Evolutionary conservation across 352 stramenopile species (phyloP), one percentile per base, ranked within the genome.

Genomic region (Globisporangium nodosum): DNA sequence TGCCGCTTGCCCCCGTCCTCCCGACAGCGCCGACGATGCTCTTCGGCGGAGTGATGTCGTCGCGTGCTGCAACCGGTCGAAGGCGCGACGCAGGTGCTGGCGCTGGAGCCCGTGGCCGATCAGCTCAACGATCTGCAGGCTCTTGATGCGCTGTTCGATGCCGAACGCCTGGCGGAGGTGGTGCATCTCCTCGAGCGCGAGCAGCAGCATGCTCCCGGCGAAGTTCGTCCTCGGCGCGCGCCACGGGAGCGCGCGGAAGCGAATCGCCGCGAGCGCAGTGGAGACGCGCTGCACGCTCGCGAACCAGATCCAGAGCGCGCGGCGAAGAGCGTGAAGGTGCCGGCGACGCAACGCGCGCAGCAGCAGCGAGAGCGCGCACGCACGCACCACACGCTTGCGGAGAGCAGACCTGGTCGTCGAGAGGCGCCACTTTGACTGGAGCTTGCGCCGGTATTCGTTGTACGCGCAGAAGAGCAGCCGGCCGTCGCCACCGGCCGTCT

Each of bases 281-380:
- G 71, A 76, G 21, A 63, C 61, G 40, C 37, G 18, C 30, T 81
- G 74, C 3, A 68, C 54, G 20, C 45, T 54, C 3, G 63, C 56
- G 46, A 85, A 74, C 77, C 77, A 87, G n/a, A 48, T 47, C 74
- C 77, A 87, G 12, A 85, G 39, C 18, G 77, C 60, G 48, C 65
- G 71, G 16, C 67, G 74, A 18, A 71, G 48, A 0, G 60, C 24
- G 1, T 20, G 33, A 11, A 47, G 57, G 52, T 81, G 58, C 6
- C 64, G 74, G 20, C 62, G 73, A 7, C 52, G 54, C 30, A 87
- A 24, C 33, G 56, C 54, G 1, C 64, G 53, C 13, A 65, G 30
- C 20, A 83, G 65, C n/a, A 56, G 54, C 18, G 56, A 52, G 42
- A 73, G 27, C 1, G 55, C 61, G 11, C 37, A 40, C 0, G 35